Evolutionary conservation across 345 rosid genomes (phyloP), one percentile per base, ranked within the genome.

Genomic region (Erysimum cheiranthoides): DNA sequence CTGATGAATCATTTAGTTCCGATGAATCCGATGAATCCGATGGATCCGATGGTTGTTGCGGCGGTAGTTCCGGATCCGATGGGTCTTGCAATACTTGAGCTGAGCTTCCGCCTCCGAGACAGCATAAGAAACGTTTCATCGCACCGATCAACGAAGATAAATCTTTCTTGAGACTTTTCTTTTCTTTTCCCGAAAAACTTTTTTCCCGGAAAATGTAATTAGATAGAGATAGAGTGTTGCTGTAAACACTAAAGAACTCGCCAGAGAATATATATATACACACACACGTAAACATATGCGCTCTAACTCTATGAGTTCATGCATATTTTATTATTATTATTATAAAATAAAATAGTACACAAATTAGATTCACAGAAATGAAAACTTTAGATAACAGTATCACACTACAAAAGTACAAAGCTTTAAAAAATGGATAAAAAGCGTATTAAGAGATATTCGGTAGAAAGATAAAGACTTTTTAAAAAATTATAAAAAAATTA

Each of bases 21-120:
- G 51, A 17, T 47, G 52, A 8, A 9, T 13, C 58, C 16, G 58
- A 53, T 53, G 58, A n/a, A 3, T 54, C 60, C 12, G 58, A 28
- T 28, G 35, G 9, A 0, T 53, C 34, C 4, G 34, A 2, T 52
- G 58, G 16, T 3, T 52, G 34, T 13, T 11, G 5, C n/a, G 7
- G 40, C 6, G 38, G 61, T 54, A 13, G 38, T 49, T 39, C 71
- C 36, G 13, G 38, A 36, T 39, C 71, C 36, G 13, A 8, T 53
- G 51, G 62, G 16, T 58, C 63, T 58, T 35, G 43, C 63, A 35
- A 4, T 5, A 58, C 43, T 28, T 28, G 5, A 17, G 12, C 34
- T 54, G 63, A 10, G 42, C 57, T 34, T 70, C 43, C 53, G 9
- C 57, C 73, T 75, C 54, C 70, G 62, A 60, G 0, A 75, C 74